These are phyloP conservation scores for Aspergillus eucalypticola DNA, from an alignment of 2,329 filamentous ascomycete species.

Conservation along the genomic window DNA sequence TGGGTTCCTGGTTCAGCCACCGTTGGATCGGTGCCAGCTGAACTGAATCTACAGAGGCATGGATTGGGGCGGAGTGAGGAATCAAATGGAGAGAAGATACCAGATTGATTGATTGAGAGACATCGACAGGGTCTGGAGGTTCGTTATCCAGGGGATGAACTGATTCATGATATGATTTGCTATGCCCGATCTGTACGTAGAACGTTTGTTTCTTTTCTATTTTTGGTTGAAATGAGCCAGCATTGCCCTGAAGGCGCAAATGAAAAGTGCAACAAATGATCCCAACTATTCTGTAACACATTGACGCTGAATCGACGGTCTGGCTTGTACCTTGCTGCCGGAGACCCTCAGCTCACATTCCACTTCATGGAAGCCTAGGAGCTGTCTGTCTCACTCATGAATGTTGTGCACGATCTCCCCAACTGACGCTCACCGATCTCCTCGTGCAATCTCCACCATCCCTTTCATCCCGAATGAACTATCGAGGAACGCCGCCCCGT, in stretches of 20 bases:
- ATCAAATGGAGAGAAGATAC: constrained; percentile 20
- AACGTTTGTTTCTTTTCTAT: constrained; percentile 22
- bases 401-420: neutral
- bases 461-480: neutral
- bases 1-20: constrained; percentile 13
- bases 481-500: neutral
- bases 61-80: constrained; percentile 16
- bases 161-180: constrained; percentile 31
- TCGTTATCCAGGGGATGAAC: constrained; percentile 24
- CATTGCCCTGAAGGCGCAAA: neutral
- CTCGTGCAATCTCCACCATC: neutral
- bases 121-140: constrained; percentile 28
- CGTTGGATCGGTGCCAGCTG: constrained; percentile 6
- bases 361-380: too few species aligned
- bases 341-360: too few species aligned
- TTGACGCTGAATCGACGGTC: too few species aligned
- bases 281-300: too few species aligned
- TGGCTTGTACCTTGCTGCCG: neutral
- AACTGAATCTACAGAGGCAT: constrained; percentile 12
- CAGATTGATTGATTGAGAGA: constrained; percentile 18
- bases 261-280: too few species aligned
- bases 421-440: neutral
- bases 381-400: neutral
- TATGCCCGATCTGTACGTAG: constrained; percentile 36
- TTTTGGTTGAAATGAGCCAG: constrained; percentile 11